Evolutionary conservation across 73 alveolate species (phyloP).

Genomic region (Blepharisma stoltei): DNA sequence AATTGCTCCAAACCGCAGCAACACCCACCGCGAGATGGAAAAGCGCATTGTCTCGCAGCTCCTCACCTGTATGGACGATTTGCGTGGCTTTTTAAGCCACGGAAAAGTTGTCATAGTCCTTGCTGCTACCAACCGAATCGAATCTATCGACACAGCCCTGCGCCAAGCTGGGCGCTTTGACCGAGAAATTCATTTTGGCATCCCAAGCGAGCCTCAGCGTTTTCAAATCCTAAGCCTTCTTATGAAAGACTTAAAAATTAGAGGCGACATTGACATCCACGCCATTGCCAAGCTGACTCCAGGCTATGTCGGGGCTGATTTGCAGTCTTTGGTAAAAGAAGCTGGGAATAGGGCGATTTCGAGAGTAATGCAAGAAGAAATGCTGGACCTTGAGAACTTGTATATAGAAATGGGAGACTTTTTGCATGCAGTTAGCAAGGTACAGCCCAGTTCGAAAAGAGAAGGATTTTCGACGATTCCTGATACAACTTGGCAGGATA

Average conservation of each 20-base stretch:
- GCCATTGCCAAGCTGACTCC: conserved; percentile 96
- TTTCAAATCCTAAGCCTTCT: conserved; percentile 73
- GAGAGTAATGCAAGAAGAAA: conserved; percentile 25
- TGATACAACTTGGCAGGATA: conserved; percentile 97
- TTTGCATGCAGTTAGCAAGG: conserved; percentile 75
- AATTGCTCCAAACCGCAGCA: conserved; percentile 97
- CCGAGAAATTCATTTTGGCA: conserved; percentile 96
- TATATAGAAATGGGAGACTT: conserved; percentile 83
- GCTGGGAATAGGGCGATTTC: conserved; percentile 29
- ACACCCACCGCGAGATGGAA: conserved; percentile 97
- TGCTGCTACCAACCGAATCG: conserved; percentile 98
- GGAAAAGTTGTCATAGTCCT: conserved; percentile 72
- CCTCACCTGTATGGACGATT: conserved; percentile 93
- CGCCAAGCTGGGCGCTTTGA: conserved; percentile 99
- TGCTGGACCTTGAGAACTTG: conserved; percentile 27
- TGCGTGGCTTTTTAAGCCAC: conserved; percentile 67
- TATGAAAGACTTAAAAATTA: conserved; percentile 62
- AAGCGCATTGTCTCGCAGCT: conserved; percentile 96
- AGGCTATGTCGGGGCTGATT: conserved; percentile 99
- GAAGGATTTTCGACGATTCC: conserved; percentile 99
- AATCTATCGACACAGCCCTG: conserved; percentile 92
- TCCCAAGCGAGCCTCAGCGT: conserved; percentile 93
- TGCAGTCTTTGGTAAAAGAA: conserved; percentile 41
- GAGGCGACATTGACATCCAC: conserved; percentile 63
- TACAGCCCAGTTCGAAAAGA: conserved; percentile 98